These are phyloP conservation scores for Allium cepa DNA, from an alignment of 106 monocot genomes.

Conservation along the genomic window DNA sequence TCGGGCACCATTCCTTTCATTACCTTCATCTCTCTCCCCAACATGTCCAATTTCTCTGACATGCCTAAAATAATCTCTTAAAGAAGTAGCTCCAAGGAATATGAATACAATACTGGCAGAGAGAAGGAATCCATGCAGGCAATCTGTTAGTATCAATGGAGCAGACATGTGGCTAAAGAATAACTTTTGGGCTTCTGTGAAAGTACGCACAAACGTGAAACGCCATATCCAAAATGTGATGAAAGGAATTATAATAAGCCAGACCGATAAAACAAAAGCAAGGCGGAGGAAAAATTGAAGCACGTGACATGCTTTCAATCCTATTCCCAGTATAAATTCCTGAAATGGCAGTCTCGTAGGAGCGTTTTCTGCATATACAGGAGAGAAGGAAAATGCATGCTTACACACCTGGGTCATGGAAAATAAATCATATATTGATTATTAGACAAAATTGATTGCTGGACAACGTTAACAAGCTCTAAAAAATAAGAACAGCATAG, in stretches of 20 bases:
- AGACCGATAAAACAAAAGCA: constrained; percentile 94
- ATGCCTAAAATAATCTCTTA: constrained; percentile 94
- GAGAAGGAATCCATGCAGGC: constrained; percentile 91
- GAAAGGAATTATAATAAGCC: constrained; percentile 98
- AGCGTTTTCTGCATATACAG: constrained; percentile 91
- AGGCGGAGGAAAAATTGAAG: constrained; percentile 86
- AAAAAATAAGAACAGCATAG: too few relatives aligned
- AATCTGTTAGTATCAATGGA: constrained; percentile 86
- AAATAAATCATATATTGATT: neutral
- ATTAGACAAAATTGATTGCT: neutral
- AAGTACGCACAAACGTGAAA: constrained; percentile 84
- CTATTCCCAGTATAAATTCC: constrained; percentile 86
- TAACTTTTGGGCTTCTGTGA: constrained; percentile 87
- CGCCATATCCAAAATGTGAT: constrained; percentile 99
- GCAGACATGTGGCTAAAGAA: constrained; percentile 80
- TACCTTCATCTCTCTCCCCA: constrained; percentile 77
- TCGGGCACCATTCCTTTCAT: constrained; percentile 87
- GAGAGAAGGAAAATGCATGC: constrained; percentile 95
- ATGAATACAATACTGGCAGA: constrained; percentile 98
- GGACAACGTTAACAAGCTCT: too few relatives aligned
- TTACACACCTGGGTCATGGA: constrained; percentile 71
- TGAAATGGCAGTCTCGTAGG: constrained; percentile 86
- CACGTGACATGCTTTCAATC: constrained; percentile 85
- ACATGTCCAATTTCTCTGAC: constrained; percentile 79
- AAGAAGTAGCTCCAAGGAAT: constrained; percentile 96